Evolutionary conservation across 306 rosid species (phyloP).

Genomic region (Malus sieversii): DNA sequence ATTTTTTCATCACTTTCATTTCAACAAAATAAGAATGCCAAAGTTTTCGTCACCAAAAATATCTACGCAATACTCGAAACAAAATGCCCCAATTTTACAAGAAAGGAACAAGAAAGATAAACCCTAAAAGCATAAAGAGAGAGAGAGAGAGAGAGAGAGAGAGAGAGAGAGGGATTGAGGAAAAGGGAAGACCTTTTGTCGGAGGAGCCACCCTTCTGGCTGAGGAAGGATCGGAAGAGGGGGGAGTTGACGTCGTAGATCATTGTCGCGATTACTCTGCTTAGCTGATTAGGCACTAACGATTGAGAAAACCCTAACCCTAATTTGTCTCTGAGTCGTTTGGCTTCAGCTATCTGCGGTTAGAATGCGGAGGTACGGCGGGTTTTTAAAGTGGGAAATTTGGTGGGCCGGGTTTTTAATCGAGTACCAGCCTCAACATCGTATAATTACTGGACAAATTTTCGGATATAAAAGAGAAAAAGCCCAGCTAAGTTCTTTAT

Average conservation of each 20-base stretch:
- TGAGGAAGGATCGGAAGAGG: conserved; percentile 95
- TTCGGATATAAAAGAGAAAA: neutral
- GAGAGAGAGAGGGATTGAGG: neutral
- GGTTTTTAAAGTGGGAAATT: neutral
- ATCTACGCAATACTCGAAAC: neutral
- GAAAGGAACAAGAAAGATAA: neutral
- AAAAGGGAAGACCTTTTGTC: conserved; percentile 60
- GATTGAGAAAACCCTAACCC: conserved; percentile 40
- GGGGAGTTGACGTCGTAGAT: conserved; percentile 97
- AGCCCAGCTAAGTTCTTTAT: neutral
- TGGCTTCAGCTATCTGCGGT: neutral
- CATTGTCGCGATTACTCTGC: conserved; percentile 30
- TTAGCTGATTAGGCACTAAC: neutral
- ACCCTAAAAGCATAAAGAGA: neutral
- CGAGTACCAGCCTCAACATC: neutral
- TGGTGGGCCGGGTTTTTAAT: neutral
- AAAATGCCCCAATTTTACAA: neutral
- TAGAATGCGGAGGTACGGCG: neutral
- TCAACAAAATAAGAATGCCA: neutral
- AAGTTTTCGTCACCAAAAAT: neutral
- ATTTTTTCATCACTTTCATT: neutral
- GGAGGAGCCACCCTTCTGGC: conserved; percentile 95
- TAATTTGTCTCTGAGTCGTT: neutral
- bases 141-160: neutral
- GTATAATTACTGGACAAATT: neutral